Percentiles rank a stretch among this genome's conserved stretches.
Evolutionary conservation across 2,329 filamentous ascomycete genomes (phyloP).

Genomic region (Fusarium citri): DNA sequence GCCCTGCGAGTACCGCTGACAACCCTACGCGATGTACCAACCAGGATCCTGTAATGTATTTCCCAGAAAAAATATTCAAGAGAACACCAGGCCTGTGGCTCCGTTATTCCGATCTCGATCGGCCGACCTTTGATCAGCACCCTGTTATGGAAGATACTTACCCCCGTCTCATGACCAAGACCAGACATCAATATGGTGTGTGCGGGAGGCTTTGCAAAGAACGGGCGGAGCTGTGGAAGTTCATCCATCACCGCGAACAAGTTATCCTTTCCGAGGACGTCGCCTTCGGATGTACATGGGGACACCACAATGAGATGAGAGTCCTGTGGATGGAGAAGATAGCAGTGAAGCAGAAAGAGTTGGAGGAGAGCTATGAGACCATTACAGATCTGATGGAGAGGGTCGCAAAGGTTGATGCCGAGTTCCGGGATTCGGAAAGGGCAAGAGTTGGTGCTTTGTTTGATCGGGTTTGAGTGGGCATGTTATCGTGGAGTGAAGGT

Average conservation of each 20-base stretch:
- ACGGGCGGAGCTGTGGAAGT: too few species aligned
- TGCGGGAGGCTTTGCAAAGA: too few species aligned
- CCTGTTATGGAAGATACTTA: too few species aligned
- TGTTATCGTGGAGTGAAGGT: neutral
- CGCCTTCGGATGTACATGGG: neutral
- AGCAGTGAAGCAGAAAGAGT: neutral
- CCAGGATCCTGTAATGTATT: neutral
- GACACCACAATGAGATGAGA: neutral
- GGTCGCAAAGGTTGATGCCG: neutral
- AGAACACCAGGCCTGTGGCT: too few species aligned
- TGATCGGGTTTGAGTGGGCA: neutral
- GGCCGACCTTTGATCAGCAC: too few species aligned
- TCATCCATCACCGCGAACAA: too few species aligned
- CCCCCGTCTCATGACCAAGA: too few species aligned
- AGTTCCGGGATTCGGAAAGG: neutral
- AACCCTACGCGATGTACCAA: accelerated
- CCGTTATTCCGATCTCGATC: accelerated
- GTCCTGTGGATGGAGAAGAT: neutral
- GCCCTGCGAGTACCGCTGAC: neutral
- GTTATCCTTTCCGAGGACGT: neutral
- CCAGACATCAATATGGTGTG: too few species aligned
- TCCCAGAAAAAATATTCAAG: accelerated
- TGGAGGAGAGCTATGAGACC: neutral
- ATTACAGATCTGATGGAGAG: neutral
- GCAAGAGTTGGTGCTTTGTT: neutral